Evolutionary conservation across 1,284 basidiomycete genomes (phyloP).

Genomic region (Pseudomicrostroma phylloplanum): DNA sequence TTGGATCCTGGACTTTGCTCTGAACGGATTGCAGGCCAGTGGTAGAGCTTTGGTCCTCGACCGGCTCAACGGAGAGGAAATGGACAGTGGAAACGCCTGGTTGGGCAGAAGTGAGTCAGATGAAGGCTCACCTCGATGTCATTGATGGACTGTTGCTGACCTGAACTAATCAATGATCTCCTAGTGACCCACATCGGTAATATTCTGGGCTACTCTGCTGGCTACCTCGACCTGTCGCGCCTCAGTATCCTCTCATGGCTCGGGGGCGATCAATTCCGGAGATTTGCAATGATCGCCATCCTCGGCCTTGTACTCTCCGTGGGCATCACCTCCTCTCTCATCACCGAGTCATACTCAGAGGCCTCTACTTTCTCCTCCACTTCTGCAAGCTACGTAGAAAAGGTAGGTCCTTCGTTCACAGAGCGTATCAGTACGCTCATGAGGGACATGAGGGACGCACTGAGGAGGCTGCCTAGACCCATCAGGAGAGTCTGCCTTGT

Average conservation of each 20-base stretch:
- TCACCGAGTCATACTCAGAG: conserved; percentile 52
- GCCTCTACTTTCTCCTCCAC: neutral
- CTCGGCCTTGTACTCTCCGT: conserved; percentile 73
- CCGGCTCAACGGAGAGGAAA: conserved; percentile 43
- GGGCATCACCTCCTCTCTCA: conserved; percentile 74
- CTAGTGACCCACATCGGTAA: conserved; percentile 41
- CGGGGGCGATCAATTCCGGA: conserved; percentile 91
- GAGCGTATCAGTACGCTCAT: neutral
- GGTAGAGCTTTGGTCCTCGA: conserved; percentile 85
- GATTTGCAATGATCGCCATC: conserved; percentile 82
- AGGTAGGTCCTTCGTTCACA: neutral
- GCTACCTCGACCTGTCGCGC: conserved; percentile 74
- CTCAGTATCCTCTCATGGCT: conserved; percentile 69
- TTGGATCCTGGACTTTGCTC: conserved; percentile 86
- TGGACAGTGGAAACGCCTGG: conserved; percentile 3
- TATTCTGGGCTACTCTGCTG: conserved; percentile 54
- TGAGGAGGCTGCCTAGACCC: conserved; percentile 32
- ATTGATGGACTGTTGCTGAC: no score
- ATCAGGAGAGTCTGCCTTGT: conserved; percentile 62
- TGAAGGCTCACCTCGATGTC: no score
- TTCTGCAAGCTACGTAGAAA: neutral
- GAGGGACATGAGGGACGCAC: conserved; percentile 26
- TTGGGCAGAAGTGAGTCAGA: neutral
- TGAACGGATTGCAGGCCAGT: conserved; percentile 85
- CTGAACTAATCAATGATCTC: neutral